These are phyloP conservation scores for Byssoonygena ceratinophila DNA, from an alignment of 2,329 filamentous ascomycete genomes.

Conservation along the genomic window DNA sequence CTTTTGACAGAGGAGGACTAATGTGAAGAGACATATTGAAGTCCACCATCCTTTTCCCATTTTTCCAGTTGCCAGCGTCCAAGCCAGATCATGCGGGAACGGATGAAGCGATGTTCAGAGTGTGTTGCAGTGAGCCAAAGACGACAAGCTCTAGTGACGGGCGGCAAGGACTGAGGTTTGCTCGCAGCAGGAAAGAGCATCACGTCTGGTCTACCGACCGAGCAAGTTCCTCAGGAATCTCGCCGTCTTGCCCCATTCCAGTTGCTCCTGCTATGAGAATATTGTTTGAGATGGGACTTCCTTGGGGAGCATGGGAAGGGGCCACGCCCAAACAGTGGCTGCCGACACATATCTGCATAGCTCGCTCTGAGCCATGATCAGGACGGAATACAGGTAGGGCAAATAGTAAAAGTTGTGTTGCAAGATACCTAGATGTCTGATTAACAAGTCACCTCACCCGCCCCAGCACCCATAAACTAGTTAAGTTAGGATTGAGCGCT, in stretches of 20 bases:
- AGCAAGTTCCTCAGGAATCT: background rate
- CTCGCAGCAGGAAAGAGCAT: slow-evolving; percentile 1
- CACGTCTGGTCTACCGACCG: background rate
- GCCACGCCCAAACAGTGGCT: background rate
- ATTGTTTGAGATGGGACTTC: no score
- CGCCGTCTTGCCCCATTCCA: background rate
- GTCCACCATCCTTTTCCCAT: background rate
- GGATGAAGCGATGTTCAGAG: no score
- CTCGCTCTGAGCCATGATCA: no score
- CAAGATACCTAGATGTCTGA: no score
- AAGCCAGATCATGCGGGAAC: background rate
- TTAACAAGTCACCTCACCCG: no score
- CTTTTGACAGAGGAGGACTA: background rate
- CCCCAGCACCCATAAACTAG: no score
- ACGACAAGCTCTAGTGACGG: background rate
- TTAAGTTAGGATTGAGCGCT: no score
- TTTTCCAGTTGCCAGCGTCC: background rate
- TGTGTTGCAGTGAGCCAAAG: background rate
- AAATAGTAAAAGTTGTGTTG: no score
- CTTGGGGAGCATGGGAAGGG: background rate
- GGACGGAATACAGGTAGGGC: no score
- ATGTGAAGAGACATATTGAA: background rate
- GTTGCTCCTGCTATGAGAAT: background rate
- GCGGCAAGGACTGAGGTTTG: background rate
- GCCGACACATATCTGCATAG: no score